Evolutionary conservation across 441 rosid species (phyloP).

Genomic region (Jatropha podagrica): DNA sequence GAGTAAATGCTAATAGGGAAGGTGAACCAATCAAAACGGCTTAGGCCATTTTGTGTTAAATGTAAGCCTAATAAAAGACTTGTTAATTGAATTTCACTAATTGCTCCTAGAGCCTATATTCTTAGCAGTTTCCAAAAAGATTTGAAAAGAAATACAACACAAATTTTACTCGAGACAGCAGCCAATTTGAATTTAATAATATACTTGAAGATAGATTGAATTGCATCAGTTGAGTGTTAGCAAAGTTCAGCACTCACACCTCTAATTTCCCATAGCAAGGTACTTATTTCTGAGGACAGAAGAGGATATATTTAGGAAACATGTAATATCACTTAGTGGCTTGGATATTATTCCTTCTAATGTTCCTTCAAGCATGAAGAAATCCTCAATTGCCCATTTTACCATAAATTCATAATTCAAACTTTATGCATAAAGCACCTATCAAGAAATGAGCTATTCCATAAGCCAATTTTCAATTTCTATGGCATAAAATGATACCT

Average conservation of each 20-base stretch:
- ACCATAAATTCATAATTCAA: neutral
- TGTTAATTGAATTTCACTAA: too few relatives aligned
- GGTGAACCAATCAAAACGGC: too few relatives aligned
- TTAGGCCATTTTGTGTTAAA: too few relatives aligned
- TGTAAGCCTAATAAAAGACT: too few relatives aligned
- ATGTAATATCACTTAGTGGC: neutral
- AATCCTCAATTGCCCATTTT: neutral
- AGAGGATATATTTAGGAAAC: neutral
- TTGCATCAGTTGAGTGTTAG: neutral
- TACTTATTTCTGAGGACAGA: neutral
- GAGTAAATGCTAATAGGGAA: too few relatives aligned
- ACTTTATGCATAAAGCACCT: neutral
- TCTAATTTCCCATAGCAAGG: neutral
- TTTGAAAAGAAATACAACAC: neutral
- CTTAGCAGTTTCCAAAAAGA: neutral
- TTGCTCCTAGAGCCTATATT: too few relatives aligned
- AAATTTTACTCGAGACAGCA: neutral
- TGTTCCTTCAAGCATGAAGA: neutral
- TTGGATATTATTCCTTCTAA: neutral
- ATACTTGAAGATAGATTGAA: neutral
- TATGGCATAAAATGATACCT: neutral
- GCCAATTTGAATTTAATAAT: neutral
- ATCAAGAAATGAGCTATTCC: neutral
- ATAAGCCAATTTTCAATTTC: neutral
- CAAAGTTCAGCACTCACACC: neutral